Evolutionary conservation across 371 early-diverging fungal genomes (phyloP).

Genomic region (Neoconidiobolus thromboides): DNA sequence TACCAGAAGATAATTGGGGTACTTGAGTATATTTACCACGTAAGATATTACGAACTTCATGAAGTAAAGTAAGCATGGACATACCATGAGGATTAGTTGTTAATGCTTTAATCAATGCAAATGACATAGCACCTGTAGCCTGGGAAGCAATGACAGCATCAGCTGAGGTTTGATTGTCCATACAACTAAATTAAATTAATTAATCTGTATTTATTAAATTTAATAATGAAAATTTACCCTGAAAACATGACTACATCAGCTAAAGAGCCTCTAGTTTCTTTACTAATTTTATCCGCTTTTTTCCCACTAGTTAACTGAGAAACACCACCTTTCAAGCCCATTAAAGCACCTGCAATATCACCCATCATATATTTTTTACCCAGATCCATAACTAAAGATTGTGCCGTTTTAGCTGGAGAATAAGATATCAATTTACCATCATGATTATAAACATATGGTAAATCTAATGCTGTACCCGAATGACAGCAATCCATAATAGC

Average conservation of each 20-base stretch:
- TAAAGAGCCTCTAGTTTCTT: constrained; percentile 29
- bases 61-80: constrained; percentile 39
- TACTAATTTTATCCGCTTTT: constrained; percentile 17
- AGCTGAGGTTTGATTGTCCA: constrained; percentile 77
- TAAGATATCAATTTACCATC: constrained; percentile 38
- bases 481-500: constrained; percentile 79
- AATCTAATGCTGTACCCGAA: constrained; percentile 72
- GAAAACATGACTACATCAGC: constrained; percentile 76
- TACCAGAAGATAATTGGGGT: constrained; percentile 44
- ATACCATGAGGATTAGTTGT: constrained; percentile 26
- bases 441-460: constrained; percentile 68
- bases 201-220: constrained; percentile 7
- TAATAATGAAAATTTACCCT: constrained; percentile 1
- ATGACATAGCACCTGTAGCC: constrained; percentile 68
- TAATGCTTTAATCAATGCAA: constrained; percentile 56
- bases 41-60: constrained; percentile 27
- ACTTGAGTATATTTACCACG: constrained; percentile 36
- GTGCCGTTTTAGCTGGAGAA: constrained; percentile 31
- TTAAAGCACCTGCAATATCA: constrained; percentile 23
- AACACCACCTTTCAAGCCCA: constrained; percentile 24
- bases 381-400: constrained; percentile 21
- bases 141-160: constrained; percentile 44
- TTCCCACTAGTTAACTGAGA: constrained; percentile 20
- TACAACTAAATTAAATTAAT: constrained; percentile 29
- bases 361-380: constrained; percentile 32